Conservation (phyloP, 495 filamentous ascomycete genomes). For the Aspergillus taichungensis region DNA sequence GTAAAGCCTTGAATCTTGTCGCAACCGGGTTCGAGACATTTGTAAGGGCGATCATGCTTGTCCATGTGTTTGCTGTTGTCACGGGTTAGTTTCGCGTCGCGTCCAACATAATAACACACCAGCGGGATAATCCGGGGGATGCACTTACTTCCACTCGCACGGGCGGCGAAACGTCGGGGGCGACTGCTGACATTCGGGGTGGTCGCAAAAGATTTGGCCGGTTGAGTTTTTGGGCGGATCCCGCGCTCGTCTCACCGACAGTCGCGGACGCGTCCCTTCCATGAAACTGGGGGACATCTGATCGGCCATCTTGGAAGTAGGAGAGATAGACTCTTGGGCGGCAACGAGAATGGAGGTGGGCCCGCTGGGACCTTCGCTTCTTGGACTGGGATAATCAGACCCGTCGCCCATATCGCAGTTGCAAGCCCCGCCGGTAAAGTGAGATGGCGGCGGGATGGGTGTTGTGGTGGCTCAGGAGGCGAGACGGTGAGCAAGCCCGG, state of each 20-base stretch:
- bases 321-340: constrained; percentile 26
- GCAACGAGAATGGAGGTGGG: constrained; percentile 33
- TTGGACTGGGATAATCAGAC: constrained; percentile 44
- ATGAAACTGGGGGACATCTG: constrained; percentile 28
- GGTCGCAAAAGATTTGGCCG: constrained; percentile 63
- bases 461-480: not conserved
- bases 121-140: not conserved
- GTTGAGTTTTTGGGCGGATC: constrained; percentile 56
- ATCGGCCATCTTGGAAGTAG: constrained; percentile 36
- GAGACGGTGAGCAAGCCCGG: not conserved
- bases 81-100: constrained; percentile 15
- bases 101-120: not conserved
- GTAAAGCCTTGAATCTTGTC: constrained; percentile 90
- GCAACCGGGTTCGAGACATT: constrained; percentile 65
- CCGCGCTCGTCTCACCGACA: constrained; percentile 40
- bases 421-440: constrained; percentile 26
- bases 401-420: constrained; percentile 40
- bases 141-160: constrained; percentile 85
- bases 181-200: constrained; percentile 46
- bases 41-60: constrained; percentile 89
- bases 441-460: constrained; percentile 14
- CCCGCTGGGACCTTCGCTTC: constrained; percentile 40
- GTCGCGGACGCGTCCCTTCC: constrained; percentile 35
- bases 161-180: constrained; percentile 62
- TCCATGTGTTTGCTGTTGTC: constrained; percentile 81